These are phyloP conservation scores for Argentina anserina DNA, from an alignment of 306 rosid species.

Conservation along the genomic window DNA sequence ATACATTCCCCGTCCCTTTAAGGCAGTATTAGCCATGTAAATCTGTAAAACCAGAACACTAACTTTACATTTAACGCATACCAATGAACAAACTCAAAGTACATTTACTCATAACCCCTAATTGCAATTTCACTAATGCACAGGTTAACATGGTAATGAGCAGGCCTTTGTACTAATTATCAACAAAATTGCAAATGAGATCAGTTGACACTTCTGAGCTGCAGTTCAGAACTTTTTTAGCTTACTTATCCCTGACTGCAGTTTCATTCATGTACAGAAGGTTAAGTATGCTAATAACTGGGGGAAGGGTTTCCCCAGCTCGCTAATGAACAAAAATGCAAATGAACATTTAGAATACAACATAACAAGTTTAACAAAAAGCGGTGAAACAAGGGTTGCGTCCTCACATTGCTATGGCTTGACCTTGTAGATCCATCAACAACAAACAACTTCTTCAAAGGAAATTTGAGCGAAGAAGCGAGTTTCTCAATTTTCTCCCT, in stretches of 20 bases:
- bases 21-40: not conserved
- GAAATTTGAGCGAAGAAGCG: conserved; percentile 86
- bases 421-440: conserved; percentile 98
- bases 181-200: not conserved
- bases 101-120: not conserved
- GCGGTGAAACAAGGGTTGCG: conserved; percentile 17
- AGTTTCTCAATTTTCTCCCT: conserved; percentile 90
- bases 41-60: not conserved
- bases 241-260: not conserved
- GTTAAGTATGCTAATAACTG: not conserved
- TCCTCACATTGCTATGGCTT: conserved; percentile 96
- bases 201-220: not conserved
- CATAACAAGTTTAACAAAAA: not conserved
- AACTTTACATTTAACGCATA: not conserved
- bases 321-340: not conserved
- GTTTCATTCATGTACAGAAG: not conserved
- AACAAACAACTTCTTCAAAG: conserved; percentile 87
- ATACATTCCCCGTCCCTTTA: not conserved
- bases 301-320: not conserved
- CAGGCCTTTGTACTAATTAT: not conserved
- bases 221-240: not conserved
- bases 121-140: not conserved
- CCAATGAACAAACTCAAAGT: not conserved
- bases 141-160: not conserved
- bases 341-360: not conserved